These are phyloP conservation scores for Alternaria tenuissima DNA, from an alignment of 2,329 filamentous ascomycete genomes.

Conservation along the genomic window DNA sequence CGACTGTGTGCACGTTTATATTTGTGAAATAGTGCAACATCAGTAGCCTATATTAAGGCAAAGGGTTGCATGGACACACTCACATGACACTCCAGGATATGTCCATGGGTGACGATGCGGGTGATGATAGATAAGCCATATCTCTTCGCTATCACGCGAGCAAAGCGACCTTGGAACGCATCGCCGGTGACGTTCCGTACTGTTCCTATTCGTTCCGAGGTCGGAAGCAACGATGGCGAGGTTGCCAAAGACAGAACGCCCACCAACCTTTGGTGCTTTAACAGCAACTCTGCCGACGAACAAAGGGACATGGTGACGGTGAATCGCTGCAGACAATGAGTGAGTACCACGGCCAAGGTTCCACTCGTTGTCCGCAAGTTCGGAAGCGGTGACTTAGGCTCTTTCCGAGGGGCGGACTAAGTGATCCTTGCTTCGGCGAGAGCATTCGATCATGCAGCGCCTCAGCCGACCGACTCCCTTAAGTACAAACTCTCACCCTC, in stretches of 20 bases:
- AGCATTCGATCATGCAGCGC: slow-evolving; percentile 29
- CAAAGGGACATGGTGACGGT: slow-evolving; percentile 9
- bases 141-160: slow-evolving; percentile 16
- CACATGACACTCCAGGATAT: not conserved
- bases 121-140: slow-evolving; percentile 3
- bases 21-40: not conserved
- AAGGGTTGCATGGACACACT: not conserved
- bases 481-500: slow-evolving; percentile 19
- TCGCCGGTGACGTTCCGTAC: slow-evolving; percentile 11
- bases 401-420: slow-evolving; percentile 26
- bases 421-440: slow-evolving; percentile 30
- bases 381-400: slow-evolving; percentile 29
- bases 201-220: slow-evolving; percentile 24
- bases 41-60: not conserved
- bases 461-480: slow-evolving; percentile 15
- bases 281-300: slow-evolving; percentile 12
- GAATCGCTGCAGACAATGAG: slow-evolving; percentile 4
- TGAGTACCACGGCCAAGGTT: slow-evolving; percentile 3
- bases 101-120: not conserved
- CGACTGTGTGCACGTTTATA: not conserved
- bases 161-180: not conserved
- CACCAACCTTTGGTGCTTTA: not conserved
- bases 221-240: slow-evolving; percentile 22
- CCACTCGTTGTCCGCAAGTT: slow-evolving; percentile 11
- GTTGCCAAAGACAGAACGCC: not conserved